phyloP scores from a whole-genome alignment of 345 rosid species.

The Lumnitzera racemosa region DNA sequence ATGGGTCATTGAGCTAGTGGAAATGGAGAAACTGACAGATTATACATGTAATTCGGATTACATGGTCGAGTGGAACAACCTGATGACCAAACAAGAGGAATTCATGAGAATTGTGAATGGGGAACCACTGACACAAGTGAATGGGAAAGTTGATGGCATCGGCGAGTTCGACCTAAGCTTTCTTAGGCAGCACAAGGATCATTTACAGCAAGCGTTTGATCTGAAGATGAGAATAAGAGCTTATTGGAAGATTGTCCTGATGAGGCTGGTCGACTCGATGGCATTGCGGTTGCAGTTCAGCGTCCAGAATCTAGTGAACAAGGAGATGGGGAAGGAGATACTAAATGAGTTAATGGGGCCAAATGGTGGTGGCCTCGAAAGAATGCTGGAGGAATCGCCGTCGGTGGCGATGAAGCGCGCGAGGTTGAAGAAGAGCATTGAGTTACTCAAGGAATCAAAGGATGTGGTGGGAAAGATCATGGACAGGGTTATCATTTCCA shows the following conservation, averaged over 20 bases:
- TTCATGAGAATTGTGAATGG: conserved; percentile 2
- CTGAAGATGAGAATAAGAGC: conserved; percentile 20
- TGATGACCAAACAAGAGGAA: conserved; percentile 3
- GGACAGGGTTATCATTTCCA: conserved; percentile 3
- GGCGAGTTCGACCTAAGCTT: conserved; percentile 5
- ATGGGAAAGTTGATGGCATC: neutral
- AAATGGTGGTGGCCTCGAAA: conserved; percentile 13
- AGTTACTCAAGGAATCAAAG: conserved; percentile 19
- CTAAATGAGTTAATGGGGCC: conserved; percentile 16
- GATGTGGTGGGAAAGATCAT: conserved; percentile 14
- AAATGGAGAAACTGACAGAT: conserved; percentile 32
- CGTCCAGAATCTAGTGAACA: conserved; percentile 12
- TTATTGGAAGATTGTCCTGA: conserved; percentile 25
- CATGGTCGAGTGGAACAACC: conserved; percentile 12
- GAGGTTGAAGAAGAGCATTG: conserved; percentile 18
- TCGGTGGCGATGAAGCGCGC: conserved; percentile 9
- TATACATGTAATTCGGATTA: conserved; percentile 30
- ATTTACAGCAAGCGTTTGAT: conserved; percentile 16
- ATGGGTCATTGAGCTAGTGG: conserved; percentile 22
- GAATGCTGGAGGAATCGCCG: conserved; percentile 24
- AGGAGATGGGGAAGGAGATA: conserved; percentile 16
- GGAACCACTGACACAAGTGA: too few species aligned
- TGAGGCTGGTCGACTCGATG: conserved; percentile 25
- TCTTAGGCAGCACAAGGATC: neutral
- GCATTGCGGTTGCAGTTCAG: conserved; percentile 16